Percentiles rank a stretch among this genome's conserved stretches.
Evolutionary conservation across 1,284 basidiomycete species (phyloP).

Genomic region (Peniophora sp.): DNA sequence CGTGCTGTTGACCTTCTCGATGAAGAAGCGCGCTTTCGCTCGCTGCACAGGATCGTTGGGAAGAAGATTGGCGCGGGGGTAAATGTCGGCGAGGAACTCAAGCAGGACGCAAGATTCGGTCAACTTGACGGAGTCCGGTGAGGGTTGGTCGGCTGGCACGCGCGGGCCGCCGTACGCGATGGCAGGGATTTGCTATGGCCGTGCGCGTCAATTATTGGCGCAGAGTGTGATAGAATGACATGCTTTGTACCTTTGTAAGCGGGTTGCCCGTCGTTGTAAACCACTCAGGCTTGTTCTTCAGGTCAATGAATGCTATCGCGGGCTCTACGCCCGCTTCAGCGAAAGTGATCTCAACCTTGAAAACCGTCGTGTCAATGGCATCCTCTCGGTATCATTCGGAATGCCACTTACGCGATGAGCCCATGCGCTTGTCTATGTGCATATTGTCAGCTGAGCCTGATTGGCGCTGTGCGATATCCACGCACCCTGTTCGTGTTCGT

Average conservation of each 20-base stretch:
- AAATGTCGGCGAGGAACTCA: slow-evolving; percentile 54
- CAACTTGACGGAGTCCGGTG: slow-evolving; percentile 48
- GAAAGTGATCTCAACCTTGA: slow-evolving; percentile 49
- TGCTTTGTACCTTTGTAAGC: slow-evolving; percentile 29
- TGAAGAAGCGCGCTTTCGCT: slow-evolving; percentile 55
- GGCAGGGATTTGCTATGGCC: slow-evolving; percentile 37
- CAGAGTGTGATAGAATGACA: slow-evolving; percentile 21
- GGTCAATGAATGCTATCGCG: slow-evolving; percentile 44
- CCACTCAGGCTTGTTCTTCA: slow-evolving; percentile 59
- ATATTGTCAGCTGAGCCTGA: no score
- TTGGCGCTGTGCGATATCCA: no score
- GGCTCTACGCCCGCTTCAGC: slow-evolving; percentile 42
- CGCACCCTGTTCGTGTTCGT: no score
- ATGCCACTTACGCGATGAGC: background rate
- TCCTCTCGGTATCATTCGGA: no score
- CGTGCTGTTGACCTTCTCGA: slow-evolving; percentile 39
- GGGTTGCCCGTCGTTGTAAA: slow-evolving; percentile 34
- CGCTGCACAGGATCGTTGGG: slow-evolving; percentile 46
- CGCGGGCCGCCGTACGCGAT: slow-evolving; percentile 51
- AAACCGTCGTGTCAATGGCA: no score
- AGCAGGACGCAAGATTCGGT: slow-evolving; percentile 55
- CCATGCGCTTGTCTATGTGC: background rate
- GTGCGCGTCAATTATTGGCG: background rate
- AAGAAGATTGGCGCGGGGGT: slow-evolving; percentile 32
- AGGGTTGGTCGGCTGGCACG: slow-evolving; percentile 42